Evolutionary conservation across 2,329 filamentous ascomycete genomes (phyloP).

Genomic region (Mycocentrospora acerina): DNA sequence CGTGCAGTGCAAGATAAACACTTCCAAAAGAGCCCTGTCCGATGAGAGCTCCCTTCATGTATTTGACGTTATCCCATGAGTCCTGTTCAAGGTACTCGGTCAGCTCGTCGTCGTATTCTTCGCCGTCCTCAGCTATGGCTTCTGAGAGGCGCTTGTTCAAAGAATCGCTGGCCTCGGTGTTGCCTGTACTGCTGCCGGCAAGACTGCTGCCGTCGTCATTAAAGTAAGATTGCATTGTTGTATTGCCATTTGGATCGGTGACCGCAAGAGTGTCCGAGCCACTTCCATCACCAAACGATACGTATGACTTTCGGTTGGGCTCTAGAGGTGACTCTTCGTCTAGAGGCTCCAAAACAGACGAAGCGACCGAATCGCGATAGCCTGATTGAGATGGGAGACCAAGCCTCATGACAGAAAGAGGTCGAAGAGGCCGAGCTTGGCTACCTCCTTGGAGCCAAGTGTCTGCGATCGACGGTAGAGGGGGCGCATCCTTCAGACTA

Average conservation of each 20-base stretch:
- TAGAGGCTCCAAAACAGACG: slow-evolving; percentile 83
- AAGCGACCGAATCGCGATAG: slow-evolving; percentile 85
- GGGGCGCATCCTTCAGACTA: slow-evolving; percentile 87
- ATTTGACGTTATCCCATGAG: slow-evolving; percentile 95
- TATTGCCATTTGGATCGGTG: slow-evolving; percentile 75
- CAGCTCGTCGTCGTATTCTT: slow-evolving; percentile 86
- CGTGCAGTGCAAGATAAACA: slow-evolving; percentile 92
- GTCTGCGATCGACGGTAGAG: slow-evolving; percentile 93
- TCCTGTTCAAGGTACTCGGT: slow-evolving; percentile 88
- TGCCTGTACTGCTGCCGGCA: slow-evolving; percentile 64
- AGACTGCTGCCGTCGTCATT: slow-evolving; percentile 77
- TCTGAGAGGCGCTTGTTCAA: slow-evolving; percentile 81
- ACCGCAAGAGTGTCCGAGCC: slow-evolving; percentile 69
- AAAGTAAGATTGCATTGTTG: slow-evolving; percentile 73
- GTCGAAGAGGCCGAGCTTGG: slow-evolving; percentile 53
- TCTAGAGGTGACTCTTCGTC: slow-evolving; percentile 88
- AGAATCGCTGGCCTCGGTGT: slow-evolving; percentile 65
- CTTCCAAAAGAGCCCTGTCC: slow-evolving; percentile 96
- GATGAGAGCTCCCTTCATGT: slow-evolving; percentile 98
- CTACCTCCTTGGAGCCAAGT: slow-evolving; percentile 71
- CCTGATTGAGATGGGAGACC: slow-evolving; percentile 59
- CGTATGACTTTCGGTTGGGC: slow-evolving; percentile 90
- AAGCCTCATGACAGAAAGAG: slow-evolving; percentile 62
- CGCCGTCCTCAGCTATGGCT: slow-evolving; percentile 84
- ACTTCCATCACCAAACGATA: slow-evolving; percentile 77